Evolutionary conservation across 2,329 filamentous ascomycete genomes (phyloP).

Genomic region (Aureobasidium mangrovei): DNA sequence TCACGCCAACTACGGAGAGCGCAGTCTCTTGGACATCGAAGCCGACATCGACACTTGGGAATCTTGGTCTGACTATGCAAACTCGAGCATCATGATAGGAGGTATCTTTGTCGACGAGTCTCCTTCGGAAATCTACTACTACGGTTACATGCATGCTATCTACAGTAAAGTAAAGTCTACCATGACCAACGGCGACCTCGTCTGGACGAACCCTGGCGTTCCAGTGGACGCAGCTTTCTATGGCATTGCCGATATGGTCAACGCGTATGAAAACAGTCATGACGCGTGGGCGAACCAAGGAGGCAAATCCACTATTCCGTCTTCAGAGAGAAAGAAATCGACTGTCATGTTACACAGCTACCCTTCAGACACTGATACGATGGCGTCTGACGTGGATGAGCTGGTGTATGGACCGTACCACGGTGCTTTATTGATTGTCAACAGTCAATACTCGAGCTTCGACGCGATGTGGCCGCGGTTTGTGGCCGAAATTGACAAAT

Average conservation of each 20-base stretch:
- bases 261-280: constrained; percentile 18
- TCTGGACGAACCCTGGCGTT: constrained; percentile 21
- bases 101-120: constrained; percentile 27
- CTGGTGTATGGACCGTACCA: background rate
- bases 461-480: constrained; percentile 2
- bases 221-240: constrained; percentile 18
- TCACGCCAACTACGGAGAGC: constrained; percentile 21
- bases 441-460: constrained; percentile 4
- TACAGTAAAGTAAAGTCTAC: constrained; percentile 14
- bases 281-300: constrained; percentile 13
- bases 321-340: constrained; percentile 10
- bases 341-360: constrained; percentile 19
- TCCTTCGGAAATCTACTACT: constrained; percentile 15
- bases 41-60: constrained; percentile 20
- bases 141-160: constrained; percentile 19
- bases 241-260: constrained; percentile 20
- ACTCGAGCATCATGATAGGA: constrained; percentile 20
- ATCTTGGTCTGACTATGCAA: constrained; percentile 14
- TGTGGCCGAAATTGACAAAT: background rate
- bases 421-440: background rate
- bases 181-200: constrained; percentile 15
- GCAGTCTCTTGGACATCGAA: constrained; percentile 18
- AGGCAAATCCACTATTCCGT: constrained; percentile 14
- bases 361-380: background rate
- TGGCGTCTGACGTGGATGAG: background rate